Conservation (phyloP, 768 basidiomycete species). For the Megacollybia marginata region DNA sequence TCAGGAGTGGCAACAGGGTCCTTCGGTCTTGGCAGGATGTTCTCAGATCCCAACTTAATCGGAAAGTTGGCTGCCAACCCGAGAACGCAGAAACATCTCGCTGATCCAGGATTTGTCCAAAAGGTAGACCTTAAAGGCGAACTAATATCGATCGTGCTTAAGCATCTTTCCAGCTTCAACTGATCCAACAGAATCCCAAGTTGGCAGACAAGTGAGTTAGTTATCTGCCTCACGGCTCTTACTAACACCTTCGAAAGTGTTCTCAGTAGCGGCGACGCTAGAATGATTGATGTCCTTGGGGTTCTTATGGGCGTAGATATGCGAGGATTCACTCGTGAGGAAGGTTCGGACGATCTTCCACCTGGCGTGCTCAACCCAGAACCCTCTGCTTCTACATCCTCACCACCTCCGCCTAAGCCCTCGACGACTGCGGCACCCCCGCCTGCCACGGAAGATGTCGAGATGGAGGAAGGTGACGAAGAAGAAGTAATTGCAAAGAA, state of each 20-base stretch:
- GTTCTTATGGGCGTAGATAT: conserved; percentile 92
- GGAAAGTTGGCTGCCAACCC: conserved; percentile 84
- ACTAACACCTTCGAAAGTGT: background rate
- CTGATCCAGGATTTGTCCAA: conserved; percentile 76
- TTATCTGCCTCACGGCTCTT: background rate
- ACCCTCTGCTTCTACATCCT: conserved; percentile 20
- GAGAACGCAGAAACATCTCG: conserved; percentile 74
- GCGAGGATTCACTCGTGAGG: conserved; percentile 76
- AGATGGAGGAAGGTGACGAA: conserved; percentile 61
- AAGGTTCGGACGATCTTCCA: conserved; percentile 77
- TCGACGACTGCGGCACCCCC: conserved; percentile 30
- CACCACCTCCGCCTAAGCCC: conserved; percentile 35
- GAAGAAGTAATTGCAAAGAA: conserved; percentile 71
- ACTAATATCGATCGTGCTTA: conserved; percentile 2
- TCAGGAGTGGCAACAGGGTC: conserved; percentile 29
- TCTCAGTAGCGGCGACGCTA: conserved; percentile 45
- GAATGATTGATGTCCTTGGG: conserved; percentile 92
- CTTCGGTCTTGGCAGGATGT: conserved; percentile 65
- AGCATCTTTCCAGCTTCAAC: conserved; percentile 39
- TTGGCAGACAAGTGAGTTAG: conserved; percentile 50
- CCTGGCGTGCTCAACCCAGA: conserved; percentile 32
- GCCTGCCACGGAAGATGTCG: conserved; percentile 47
- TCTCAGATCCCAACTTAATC: conserved; percentile 77
- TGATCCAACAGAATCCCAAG: conserved; percentile 62
- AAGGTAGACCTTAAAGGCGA: conserved; percentile 31